Evolutionary conservation across 1,284 basidiomycete genomes (phyloP), one percentile per base, ranked within the genome.

Genomic region (Rhodotorula sp.): DNA sequence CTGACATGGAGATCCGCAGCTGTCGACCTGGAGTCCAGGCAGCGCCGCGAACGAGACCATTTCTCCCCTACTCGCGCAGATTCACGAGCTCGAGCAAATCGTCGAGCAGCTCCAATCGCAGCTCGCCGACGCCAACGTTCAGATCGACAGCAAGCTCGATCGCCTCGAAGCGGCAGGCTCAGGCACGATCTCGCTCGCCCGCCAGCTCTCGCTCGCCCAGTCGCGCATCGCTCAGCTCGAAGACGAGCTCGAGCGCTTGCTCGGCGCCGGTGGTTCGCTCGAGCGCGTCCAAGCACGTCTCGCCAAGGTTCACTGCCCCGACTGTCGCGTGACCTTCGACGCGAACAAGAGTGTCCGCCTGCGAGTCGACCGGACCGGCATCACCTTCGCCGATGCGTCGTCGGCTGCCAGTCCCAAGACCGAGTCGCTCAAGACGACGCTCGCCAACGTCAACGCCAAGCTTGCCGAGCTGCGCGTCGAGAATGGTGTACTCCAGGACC

Each of bases 101-200:
- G 71, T 78, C 65, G 73, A 73, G 27, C 58, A 74, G 16, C 71
- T 79, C 27, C 89, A 91, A 74, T 82, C 83, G 19, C 88, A 92
- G 74, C 87, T 93, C 25, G 88, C 90, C 72, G 83, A 80, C 3
- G 91, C 91, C 7, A 92, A 93, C 80, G 87, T 90, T 55, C 89
- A 86, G 76, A 90, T 93, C 61, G 91, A 93, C 76, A 88, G 91
- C 77, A 92, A 92, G 80, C 84, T 93, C 14, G 90, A 91, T 79
- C 88, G 89, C 69, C 87, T 93, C 9, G 89, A 91, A 77, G 87
- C 91, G 68, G 89, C 89, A 4, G 91, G 90, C 2, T 80, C 88
- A 8, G 89, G 87, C 85, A 85, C 81, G 4, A 72, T 83, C n/a
- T 71, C 77, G 4, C 76, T 85, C n/a, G 81, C 82, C 3, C 80